Evolutionary conservation across 106 monocot genomes (phyloP).

Genomic region (Iris macrosiphon): DNA sequence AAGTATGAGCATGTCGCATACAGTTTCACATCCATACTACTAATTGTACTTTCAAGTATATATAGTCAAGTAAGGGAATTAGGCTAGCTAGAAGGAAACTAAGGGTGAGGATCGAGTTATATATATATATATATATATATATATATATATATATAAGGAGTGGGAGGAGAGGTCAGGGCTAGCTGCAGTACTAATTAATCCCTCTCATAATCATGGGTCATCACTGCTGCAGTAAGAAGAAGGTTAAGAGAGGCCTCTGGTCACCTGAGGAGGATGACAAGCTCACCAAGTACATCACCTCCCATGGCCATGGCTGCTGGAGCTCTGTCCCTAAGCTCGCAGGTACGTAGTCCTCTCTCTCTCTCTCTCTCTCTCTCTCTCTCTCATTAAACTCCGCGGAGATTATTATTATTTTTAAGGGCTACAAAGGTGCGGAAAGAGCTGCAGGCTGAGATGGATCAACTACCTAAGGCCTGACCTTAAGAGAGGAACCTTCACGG

Average conservation of each 20-base stretch:
- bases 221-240: conserved; percentile 82
- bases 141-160: too few relatives aligned
- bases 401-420: conserved; percentile 22
- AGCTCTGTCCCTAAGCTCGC: conserved; percentile 63
- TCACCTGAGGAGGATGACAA: conserved; percentile 62
- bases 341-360: conserved; percentile 19
- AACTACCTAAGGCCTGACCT: conserved; percentile 74
- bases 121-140: too few relatives aligned
- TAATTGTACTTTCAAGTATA: too few relatives aligned
- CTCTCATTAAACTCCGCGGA: neutral
- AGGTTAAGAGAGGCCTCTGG: conserved; percentile 72
- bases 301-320: conserved; percentile 72
- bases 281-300: conserved; percentile 49
- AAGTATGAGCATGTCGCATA: too few relatives aligned
- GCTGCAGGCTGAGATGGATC: conserved; percentile 68
- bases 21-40: too few relatives aligned
- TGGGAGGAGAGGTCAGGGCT: too few relatives aligned
- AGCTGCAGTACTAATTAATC: too few relatives aligned
- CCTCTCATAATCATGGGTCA: conserved; percentile 42
- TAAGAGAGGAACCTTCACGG: conserved; percentile 57
- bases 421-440: conserved; percentile 72
- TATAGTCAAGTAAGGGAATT: too few relatives aligned
- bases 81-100: too few relatives aligned
- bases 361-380: conserved; percentile 3
- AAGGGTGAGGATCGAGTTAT: too few relatives aligned